Base-by-base conservation (phyloP, 306 rosid genomes). In the Medicago arabica region DNA sequence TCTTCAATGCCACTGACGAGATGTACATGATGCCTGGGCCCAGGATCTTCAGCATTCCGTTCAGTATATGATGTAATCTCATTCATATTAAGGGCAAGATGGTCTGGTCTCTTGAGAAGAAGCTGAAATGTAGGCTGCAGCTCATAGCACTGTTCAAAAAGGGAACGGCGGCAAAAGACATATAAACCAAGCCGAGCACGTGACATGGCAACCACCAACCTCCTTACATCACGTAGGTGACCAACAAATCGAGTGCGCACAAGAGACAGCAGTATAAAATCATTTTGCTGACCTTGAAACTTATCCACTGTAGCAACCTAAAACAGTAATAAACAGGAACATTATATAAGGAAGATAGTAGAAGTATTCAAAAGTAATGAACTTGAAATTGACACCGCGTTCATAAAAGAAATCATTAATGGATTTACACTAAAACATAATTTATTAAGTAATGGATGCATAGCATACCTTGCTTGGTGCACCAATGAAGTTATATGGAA, bases 251-350 rank as follows among this genome's bases (percentile, higher is more conserved):
- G 91, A 21, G 99, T 89, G 49, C 99, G 97, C 71, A 89, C 97
- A 61, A 95, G 97, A 57, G 97, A 95, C 41, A 95, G 87, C 89
- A 95, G 63, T 83, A 90, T 92, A 84, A 83, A 95, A 89, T 95
- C 99, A 82, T 95, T 95, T 79, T 95, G 99, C 87, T 95, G 99
- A 80, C 99, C 99, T 89, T 95, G 99, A 89, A 95, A 95, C 79
- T 95, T 95, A 80, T 95, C 99, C 19, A 92, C 99, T 15, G 96
- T 95, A 10, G 99, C 76, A 78, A 95, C 95, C 99, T 95, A 84
- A 62, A 65, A 50, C 71, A 79, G 21, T 8, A 74, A 75, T 28
- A 28, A 72, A 72, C 21, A 51, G 43, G 49, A 70, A 31, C 62
- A 39, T 55, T 43, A 68, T 60, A 16, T 31, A 38, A 13, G 53